Conservation (phyloP, 2,329 filamentous ascomycete genomes). For the Furcasterigmium furcatum region DNA sequence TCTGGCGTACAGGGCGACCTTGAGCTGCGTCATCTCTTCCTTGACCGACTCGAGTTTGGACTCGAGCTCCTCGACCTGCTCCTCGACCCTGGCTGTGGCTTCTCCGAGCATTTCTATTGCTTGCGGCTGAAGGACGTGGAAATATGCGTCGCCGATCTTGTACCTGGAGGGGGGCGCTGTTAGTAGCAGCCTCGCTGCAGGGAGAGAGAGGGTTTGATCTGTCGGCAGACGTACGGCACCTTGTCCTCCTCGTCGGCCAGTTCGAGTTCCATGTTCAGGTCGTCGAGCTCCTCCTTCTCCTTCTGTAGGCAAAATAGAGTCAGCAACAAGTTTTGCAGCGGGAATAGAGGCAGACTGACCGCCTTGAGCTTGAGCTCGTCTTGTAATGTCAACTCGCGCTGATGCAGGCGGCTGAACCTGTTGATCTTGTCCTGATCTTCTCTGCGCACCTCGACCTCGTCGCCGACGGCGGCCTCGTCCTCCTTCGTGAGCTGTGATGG, state of each 20-base stretch:
- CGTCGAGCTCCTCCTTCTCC: slow-evolving; percentile 96
- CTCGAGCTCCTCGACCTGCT: slow-evolving; percentile 73
- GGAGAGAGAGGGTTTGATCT: not conserved
- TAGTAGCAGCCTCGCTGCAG: slow-evolving; percentile 1
- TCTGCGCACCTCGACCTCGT: slow-evolving; percentile 90
- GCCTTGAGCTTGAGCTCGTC: slow-evolving; percentile 78
- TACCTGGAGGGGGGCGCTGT: slow-evolving; percentile 64
- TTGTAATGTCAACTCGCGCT: slow-evolving; percentile 74
- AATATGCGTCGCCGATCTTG: slow-evolving; percentile 95
- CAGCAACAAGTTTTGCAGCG: slow-evolving; percentile 3
- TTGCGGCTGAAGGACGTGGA: slow-evolving; percentile 78
- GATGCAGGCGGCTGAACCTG: slow-evolving; percentile 90
- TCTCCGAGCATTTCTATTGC: slow-evolving; percentile 80
- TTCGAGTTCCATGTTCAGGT: slow-evolving; percentile 87
- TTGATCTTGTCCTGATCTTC: slow-evolving; percentile 99
- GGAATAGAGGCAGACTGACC: slow-evolving; percentile 46
- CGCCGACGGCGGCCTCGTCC: slow-evolving; percentile 74
- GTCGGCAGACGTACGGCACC: slow-evolving; percentile 66
- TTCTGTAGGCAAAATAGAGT: slow-evolving; percentile 56
- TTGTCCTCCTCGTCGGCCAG: slow-evolving; percentile 92
- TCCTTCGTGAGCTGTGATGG: slow-evolving; percentile 78
- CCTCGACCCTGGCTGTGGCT: slow-evolving; percentile 70
- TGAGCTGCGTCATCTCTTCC: slow-evolving; percentile 86
- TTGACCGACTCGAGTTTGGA: slow-evolving; percentile 70
- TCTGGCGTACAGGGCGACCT: slow-evolving; percentile 88